Percentiles rank a stretch among this genome's conserved stretches.
phyloP scores from a whole-genome alignment of 1,284 basidiomycete species.

The Moniliophthora roreri region DNA sequence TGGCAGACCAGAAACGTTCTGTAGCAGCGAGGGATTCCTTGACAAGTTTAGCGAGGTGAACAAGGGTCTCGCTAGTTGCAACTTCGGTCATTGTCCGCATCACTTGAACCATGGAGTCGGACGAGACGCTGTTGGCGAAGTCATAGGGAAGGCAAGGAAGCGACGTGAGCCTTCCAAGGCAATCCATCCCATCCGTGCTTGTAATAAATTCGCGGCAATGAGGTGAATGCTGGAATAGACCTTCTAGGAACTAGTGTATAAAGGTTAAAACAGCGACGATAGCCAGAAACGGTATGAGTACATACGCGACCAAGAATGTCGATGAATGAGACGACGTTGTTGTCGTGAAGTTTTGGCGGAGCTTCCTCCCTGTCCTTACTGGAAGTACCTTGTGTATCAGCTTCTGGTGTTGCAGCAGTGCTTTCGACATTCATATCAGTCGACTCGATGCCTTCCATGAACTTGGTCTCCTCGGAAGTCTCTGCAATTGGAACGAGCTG shows the following conservation, averaged over 20 bases:
- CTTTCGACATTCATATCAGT: constrained; percentile 4
- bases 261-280: constrained; percentile 13
- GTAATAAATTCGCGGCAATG: constrained; percentile 92
- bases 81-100: constrained; percentile 89
- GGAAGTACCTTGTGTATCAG: constrained; percentile 26
- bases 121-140: constrained; percentile 81
- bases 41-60: constrained; percentile 73
- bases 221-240: constrained; percentile 87
- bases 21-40: constrained; percentile 72
- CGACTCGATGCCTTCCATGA: constrained; percentile 53
- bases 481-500: constrained; percentile 42
- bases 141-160: constrained; percentile 90
- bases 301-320: constrained; percentile 74
- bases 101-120: constrained; percentile 85
- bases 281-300: constrained; percentile 1
- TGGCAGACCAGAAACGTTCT: constrained; percentile 66
- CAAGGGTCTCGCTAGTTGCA: constrained; percentile 75
- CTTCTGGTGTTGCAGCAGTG: constrained; percentile 23
- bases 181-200: constrained; percentile 72
- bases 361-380: constrained; percentile 34
- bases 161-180: constrained; percentile 76
- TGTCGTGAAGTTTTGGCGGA: constrained; percentile 60
- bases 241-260: constrained; percentile 72
- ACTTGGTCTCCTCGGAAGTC: constrained; percentile 34
- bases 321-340: constrained; percentile 72